phyloP scores from a whole-genome alignment of 345 rosid species.

The Eucalyptus marginata region DNA sequence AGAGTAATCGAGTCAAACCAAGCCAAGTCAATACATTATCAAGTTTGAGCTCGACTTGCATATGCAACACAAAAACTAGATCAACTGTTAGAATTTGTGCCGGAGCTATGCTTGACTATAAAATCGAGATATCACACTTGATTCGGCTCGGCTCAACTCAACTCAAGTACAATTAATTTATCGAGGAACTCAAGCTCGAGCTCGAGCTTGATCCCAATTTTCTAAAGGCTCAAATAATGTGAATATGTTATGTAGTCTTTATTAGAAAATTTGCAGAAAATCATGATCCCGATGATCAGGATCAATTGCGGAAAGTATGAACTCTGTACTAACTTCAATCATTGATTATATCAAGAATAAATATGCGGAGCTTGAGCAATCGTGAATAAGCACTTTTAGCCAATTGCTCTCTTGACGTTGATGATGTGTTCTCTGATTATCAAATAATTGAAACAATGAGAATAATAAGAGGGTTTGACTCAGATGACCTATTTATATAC shows the following conservation, averaged over 20 bases:
- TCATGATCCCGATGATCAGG: no score
- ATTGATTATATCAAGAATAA: no score
- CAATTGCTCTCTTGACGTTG: no score
- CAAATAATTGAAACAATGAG: rapidly evolving
- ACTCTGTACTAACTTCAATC: rapidly evolving
- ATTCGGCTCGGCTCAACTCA: rapidly evolving
- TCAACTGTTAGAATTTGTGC: neutral
- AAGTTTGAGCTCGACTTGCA: neutral
- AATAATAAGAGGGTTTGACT: no score
- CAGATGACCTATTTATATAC: no score
- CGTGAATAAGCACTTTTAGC: no score
- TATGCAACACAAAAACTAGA: neutral
- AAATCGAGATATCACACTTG: neutral
- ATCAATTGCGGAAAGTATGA: no score
- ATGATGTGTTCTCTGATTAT: no score
- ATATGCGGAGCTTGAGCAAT: no score
- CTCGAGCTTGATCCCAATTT: neutral
- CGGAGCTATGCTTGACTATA: neutral
- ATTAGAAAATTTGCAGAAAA: no score
- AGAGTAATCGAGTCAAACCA: neutral
- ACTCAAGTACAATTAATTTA: neutral
- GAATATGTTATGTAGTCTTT: neutral
- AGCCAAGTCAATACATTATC: neutral
- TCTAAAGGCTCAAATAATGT: neutral
- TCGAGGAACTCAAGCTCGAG: neutral